Evolutionary conservation across 331 rosid species (phyloP).

Genomic region (Malus hybrid): DNA sequence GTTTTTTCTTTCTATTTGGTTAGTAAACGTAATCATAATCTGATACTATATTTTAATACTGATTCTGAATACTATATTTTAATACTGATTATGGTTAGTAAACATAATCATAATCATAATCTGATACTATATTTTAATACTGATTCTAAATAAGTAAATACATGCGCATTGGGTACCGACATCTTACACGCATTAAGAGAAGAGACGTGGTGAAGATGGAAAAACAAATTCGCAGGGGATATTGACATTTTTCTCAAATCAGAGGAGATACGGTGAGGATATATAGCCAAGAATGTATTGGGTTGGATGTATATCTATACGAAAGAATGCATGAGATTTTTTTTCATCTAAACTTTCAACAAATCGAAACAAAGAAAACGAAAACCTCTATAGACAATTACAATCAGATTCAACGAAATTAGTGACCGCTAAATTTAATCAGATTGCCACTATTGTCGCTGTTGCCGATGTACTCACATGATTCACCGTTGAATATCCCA

Average conservation of each 20-base stretch:
- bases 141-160: too few species aligned
- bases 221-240: background rate
- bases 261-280: background rate
- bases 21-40: too few species aligned
- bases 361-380: background rate
- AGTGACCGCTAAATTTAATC: background rate
- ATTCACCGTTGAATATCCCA: constrained; percentile 19
- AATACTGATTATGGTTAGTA: too few species aligned
- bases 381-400: background rate
- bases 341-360: background rate
- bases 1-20: too few species aligned
- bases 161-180: background rate
- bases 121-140: too few species aligned
- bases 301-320: background rate
- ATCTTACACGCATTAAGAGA: background rate
- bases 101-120: too few species aligned
- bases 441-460: background rate
- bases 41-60: too few species aligned
- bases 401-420: background rate
- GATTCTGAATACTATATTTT: too few species aligned
- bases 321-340: background rate
- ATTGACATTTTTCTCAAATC: background rate
- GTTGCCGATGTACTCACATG: constrained; percentile 26
- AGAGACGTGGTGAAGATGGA: background rate
- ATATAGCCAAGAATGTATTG: background rate